Base-by-base conservation (phyloP, 164 flowering plant species). In the Kingdonia uniflora region DNA sequence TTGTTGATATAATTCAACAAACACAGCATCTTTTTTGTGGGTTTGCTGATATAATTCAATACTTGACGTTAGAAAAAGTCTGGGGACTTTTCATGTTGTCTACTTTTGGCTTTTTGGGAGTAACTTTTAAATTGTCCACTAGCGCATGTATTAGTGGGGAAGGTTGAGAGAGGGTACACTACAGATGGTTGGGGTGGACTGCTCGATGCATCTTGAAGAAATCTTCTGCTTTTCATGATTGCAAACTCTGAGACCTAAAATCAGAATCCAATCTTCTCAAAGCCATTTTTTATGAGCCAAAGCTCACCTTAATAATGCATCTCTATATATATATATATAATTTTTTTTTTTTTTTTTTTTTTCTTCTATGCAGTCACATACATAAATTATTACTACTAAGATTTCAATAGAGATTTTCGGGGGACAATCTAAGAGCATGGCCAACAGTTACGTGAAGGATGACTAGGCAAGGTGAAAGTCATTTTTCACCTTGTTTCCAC, bases 171-270 rank as follows among this genome's bases (percentile, higher is more conserved):
- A 19, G 14, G 33, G 14, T 41, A 8, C 35, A 29, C 35, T 29
- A 3, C 6, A 29, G 35, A 29, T 29, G 35, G 35, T 29, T 29
- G 35, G 35, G 35, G 35, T 29, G 35, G 35, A 69, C 49, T 66
- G 71, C 71, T 73, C 74, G 69, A 73, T 66, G 74, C 73, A 69
- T 73, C 8, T 4, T 8, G 8, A 29, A 71, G 29, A 61, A 66
- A 23, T 59, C 53, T 49, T 59, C 55, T 17, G 13, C 48, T 49
- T 43, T 62, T 64, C 68, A 69, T 73, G 67, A 73, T 73, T 66
- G 59, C 44, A 25, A 56, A 56, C 51, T 39, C 57, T 53, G 52
- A 46, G 7, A 14, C 7, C 50, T 51, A 11, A 2, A 48, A 41
- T 43, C 38, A 48, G 62, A 55, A 64, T 64, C 59, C 52, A 56